Evolutionary conservation across 768 basidiomycete genomes (phyloP), one percentile per base, ranked within the genome.

Genomic region (Chalciporus chontae): DNA sequence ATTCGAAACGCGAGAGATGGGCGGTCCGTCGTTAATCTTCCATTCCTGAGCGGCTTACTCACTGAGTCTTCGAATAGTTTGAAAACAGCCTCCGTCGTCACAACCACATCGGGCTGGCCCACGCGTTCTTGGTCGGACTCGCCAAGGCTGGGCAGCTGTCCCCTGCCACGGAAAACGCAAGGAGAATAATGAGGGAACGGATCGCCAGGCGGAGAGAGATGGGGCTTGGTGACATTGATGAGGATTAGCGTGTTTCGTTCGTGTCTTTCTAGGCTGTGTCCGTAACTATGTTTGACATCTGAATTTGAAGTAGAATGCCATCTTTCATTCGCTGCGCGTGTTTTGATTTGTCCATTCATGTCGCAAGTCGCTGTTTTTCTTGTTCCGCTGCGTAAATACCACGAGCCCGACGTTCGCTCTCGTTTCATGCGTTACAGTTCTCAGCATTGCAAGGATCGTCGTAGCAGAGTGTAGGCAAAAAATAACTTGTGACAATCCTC

Each of bases 21-120:
- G 83, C 83, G 44, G 90, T 92, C 64, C 71, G 88, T 79, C 23
- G 24, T 51, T 45, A 41, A 26, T 17, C 43, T 26, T 51, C 45
- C 9, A 3, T 17, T 45, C 43, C 7, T 41, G 19, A 31, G 23
- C 19, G 17, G 14, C n/a, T 49, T 40, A 45, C 37, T 45, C 24
- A 50, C 50, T 23, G 29, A 46, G 47, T n/a, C 53, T 44, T 56
- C 45, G 41, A 48, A 14, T 58, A 92, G 88, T 90, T 93, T 54
- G 90, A 94, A 70, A 94, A 94, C 70, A 84, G 86, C 54, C 74
- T 93, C 34, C 81, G 92, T 36, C 76, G 84, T 58, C 92, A 94
- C 61, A 95, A 94, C 58, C 87, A 93, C 65, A 77, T 93, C 41
- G 89, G 93, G 29, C 73, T 93, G 18, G 81, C 84, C 5, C 85